These are phyloP conservation scores for Globisporangium cylindrosporum DNA, from an alignment of 352 stramenopile species.

Conservation along the genomic window DNA sequence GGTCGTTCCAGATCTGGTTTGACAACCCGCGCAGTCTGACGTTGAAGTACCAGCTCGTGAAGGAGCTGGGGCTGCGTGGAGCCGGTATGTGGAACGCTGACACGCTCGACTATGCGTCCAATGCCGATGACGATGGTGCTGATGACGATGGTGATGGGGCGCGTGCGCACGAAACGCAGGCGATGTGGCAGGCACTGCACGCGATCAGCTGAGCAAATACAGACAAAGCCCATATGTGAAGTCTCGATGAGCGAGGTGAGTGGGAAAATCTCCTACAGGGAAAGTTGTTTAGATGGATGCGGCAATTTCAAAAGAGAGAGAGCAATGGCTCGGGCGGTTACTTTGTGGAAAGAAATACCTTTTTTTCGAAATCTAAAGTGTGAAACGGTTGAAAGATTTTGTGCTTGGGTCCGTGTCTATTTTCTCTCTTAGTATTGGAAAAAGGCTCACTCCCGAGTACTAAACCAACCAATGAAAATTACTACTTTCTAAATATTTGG, in stretches of 20 bases:
- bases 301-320: too few species aligned
- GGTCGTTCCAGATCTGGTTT: constrained; percentile 61
- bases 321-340: not conserved
- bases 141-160: not conserved
- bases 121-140: not conserved
- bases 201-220: constrained; percentile 23
- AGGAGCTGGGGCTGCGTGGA: constrained; percentile 45
- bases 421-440: too few species aligned
- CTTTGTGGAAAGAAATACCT: not conserved
- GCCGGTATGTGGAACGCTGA: constrained; percentile 85
- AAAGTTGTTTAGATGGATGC: too few species aligned
- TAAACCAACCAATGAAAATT: too few species aligned
- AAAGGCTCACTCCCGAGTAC: too few species aligned
- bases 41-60: constrained; percentile 57
- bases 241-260: not conserved
- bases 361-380: not conserved
- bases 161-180: constrained; percentile 28
- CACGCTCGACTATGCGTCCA: constrained; percentile 54
- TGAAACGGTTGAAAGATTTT: not conserved
- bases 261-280: not conserved
- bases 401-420: too few species aligned
- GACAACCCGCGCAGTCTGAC: constrained; percentile 60
- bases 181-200: constrained; percentile 55
- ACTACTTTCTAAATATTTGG: too few species aligned
- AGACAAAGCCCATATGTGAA: not conserved